Conservation (phyloP, 78 protist species). For the Monocercomonoides exilis region DNA sequence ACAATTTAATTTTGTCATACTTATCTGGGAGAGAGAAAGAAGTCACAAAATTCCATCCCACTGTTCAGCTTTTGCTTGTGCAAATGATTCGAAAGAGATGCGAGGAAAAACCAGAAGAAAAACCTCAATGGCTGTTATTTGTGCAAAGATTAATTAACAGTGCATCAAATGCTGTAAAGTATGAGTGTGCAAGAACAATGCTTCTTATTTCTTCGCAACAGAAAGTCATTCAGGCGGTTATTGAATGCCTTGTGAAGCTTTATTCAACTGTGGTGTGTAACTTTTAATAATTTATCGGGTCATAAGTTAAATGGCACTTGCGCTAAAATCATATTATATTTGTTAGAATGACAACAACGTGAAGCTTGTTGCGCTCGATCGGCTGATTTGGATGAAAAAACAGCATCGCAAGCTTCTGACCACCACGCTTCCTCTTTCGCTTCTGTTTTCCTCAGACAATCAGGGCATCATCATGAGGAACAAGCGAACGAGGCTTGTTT, state of each 20-base stretch:
- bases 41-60: background rate
- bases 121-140: background rate
- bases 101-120: background rate
- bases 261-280: background rate
- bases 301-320: too few species aligned
- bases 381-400: background rate
- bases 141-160: background rate
- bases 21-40: background rate
- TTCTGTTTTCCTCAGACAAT: background rate
- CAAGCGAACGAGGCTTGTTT: background rate
- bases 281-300: too few species aligned
- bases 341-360: background rate
- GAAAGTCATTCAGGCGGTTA: background rate
- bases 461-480: background rate
- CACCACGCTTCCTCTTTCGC: background rate
- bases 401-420: background rate
- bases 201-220: background rate
- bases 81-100: background rate
- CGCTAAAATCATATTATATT: too few species aligned
- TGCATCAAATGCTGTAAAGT: background rate
- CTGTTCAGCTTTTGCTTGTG: background rate
- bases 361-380: background rate
- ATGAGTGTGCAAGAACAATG: background rate
- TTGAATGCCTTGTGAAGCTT: background rate
- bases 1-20: background rate